These are phyloP conservation scores for Lipomyces yamanashiensis DNA, from an alignment of 805 yeast genomes.

Conservation along the genomic window DNA sequence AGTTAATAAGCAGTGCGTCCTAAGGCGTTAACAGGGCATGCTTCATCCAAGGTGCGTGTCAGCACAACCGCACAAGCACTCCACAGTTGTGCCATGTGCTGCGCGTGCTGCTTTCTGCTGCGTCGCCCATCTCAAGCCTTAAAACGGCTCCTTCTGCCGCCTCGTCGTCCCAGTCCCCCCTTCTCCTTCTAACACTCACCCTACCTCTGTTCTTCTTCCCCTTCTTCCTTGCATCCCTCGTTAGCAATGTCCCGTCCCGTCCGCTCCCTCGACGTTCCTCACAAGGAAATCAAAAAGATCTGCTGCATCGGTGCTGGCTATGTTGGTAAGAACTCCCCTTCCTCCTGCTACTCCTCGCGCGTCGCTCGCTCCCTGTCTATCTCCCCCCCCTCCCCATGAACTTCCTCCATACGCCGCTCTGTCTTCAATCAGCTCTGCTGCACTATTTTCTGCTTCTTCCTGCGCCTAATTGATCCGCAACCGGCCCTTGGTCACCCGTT, in stretches of 20 bases:
- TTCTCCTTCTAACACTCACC: neutral
- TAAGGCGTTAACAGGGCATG: too few species aligned
- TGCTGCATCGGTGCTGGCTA: constrained; percentile 45
- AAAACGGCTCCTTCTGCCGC: constrained; percentile 6
- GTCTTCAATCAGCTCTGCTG: neutral
- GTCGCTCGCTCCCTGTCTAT: neutral
- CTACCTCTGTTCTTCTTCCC: constrained; percentile 1
- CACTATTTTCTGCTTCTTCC: neutral
- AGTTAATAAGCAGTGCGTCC: too few species aligned
- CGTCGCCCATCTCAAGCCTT: constrained; percentile 2
- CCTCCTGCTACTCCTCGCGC: neutral
- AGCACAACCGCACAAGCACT: constrained; percentile 12
- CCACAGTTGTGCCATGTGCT: constrained; percentile 10
- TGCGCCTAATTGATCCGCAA: neutral
- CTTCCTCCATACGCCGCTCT: neutral
- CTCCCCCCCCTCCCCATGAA: neutral
- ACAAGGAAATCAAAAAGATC: constrained; percentile 38
- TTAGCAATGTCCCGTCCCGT: constrained; percentile 22
- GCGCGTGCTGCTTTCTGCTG: constrained; percentile 18
- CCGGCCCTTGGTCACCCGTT: too few species aligned
- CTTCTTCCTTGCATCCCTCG: constrained; percentile 13
- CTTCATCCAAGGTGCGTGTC: neutral
- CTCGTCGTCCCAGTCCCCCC: constrained; percentile 1
- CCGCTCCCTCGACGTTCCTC: constrained; percentile 30
- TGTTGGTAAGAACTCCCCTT: constrained; percentile 35